These are phyloP conservation scores for Nothophytophthora sp. DNA, from an alignment of 352 stramenopile species.

Conservation along the genomic window DNA sequence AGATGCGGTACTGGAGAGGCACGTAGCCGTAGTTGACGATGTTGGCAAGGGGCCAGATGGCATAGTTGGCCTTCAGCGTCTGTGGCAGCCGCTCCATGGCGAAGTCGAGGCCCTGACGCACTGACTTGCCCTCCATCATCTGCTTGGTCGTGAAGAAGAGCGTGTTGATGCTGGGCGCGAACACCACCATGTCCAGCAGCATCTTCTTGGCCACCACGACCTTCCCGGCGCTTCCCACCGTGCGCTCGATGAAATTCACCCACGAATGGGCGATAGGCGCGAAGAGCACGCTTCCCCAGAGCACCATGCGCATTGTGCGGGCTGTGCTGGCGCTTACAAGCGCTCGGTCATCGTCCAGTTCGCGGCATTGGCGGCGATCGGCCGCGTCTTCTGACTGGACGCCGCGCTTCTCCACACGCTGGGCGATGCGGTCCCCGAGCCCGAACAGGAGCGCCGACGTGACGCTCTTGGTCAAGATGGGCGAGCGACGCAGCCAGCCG, in stretches of 20 bases:
- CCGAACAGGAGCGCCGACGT: slow-evolving; percentile 60
- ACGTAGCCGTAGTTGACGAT: slow-evolving; percentile 40
- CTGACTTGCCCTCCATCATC: slow-evolving; percentile 30
- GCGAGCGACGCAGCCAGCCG: slow-evolving; percentile 39
- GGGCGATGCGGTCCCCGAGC: slow-evolving; percentile 51
- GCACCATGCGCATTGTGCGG: slow-evolving; percentile 71
- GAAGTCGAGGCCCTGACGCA: slow-evolving; percentile 24
- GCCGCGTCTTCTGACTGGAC: slow-evolving; percentile 1
- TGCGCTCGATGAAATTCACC: slow-evolving; percentile 76
- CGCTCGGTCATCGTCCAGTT: slow-evolving; percentile 5
- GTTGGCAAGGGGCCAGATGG: slow-evolving; percentile 42
- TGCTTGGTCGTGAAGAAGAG: slow-evolving; percentile 47
- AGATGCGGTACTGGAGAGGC: slow-evolving; percentile 41
- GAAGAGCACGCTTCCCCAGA: slow-evolving; percentile 86
- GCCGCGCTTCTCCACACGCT: slow-evolving; percentile 32
- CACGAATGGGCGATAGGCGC: slow-evolving; percentile 86
- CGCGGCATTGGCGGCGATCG: neutral
- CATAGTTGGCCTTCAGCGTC: slow-evolving; percentile 44
- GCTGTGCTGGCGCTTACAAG: slow-evolving; percentile 21
- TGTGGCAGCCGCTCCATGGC: slow-evolving; percentile 29
- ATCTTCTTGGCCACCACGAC: slow-evolving; percentile 42
- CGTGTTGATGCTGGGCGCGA: slow-evolving; percentile 33
- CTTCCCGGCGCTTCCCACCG: slow-evolving; percentile 28
- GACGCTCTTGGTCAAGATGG: slow-evolving; percentile 56
- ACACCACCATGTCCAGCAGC: slow-evolving; percentile 38